These are phyloP conservation scores for Plasmodium adleri DNA, from an alignment of 169 alveolate species.

Conservation along the genomic window DNA sequence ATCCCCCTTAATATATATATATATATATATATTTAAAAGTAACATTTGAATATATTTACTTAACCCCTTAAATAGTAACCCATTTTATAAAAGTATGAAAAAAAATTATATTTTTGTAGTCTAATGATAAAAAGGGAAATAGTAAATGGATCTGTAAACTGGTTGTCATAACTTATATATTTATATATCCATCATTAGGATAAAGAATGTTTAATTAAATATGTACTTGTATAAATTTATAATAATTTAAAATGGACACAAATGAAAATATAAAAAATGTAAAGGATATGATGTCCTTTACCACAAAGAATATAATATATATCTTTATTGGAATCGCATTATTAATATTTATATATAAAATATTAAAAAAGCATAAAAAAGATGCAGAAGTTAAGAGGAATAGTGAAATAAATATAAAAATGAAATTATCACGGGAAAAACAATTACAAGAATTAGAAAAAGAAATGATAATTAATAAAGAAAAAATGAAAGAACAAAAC, in stretches of 20 bases:
- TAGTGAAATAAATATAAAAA: slow-evolving; percentile 38
- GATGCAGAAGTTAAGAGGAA: slow-evolving; percentile 39
- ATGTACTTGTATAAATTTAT: neutral
- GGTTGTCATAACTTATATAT: no score
- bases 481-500: slow-evolving; percentile 51
- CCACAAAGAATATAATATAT: slow-evolving; percentile 29
- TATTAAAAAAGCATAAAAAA: slow-evolving; percentile 27
- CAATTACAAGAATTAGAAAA: slow-evolving; percentile 62
- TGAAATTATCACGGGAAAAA: slow-evolving; percentile 68
- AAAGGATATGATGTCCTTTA: slow-evolving; percentile 16
- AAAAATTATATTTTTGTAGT: neutral
- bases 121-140: neutral
- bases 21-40: no score
- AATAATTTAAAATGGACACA: slow-evolving; percentile 45
- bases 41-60: no score
- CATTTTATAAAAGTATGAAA: no score
- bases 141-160: no score
- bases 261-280: slow-evolving; percentile 5
- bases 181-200: no score
- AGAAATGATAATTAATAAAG: slow-evolving; percentile 64
- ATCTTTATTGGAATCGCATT: neutral
- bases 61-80: no score
- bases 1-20: no score
- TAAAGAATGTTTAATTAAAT: no score
- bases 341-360: slow-evolving; percentile 42